Evolutionary conservation across 2,329 filamentous ascomycete species (phyloP).

Genomic region (Aspergillus proliferans): DNA sequence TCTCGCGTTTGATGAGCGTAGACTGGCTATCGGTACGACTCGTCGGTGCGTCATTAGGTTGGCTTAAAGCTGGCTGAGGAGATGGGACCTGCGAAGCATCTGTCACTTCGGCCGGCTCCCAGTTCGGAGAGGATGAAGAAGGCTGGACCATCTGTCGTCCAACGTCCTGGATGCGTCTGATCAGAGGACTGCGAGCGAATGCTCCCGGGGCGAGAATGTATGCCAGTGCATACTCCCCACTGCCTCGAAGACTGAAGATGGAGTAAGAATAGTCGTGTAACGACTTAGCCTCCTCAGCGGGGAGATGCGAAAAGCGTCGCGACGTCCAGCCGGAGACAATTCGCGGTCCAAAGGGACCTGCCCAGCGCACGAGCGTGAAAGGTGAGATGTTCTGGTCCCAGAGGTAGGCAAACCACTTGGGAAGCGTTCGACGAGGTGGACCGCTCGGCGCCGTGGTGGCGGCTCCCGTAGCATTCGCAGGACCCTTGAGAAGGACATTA

Average conservation of each 20-base stretch:
- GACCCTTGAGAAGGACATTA: slow-evolving; percentile 45
- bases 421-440: slow-evolving; percentile 58
- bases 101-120: slow-evolving; percentile 6
- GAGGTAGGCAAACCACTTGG: slow-evolving; percentile 83
- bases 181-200: slow-evolving; percentile 79
- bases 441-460: slow-evolving; percentile 21
- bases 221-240: slow-evolving; percentile 85
- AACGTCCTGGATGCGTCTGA: slow-evolving; percentile 78
- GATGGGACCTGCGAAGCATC: slow-evolving; percentile 9
- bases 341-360: slow-evolving; percentile 82
- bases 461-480: slow-evolving; percentile 30
- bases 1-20: slow-evolving; percentile 41
- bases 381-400: slow-evolving; percentile 98
- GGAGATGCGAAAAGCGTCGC: slow-evolving; percentile 84
- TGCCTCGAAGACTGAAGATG: slow-evolving; percentile 85
- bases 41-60: neutral
- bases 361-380: slow-evolving; percentile 81
- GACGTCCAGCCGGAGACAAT: slow-evolving; percentile 94
- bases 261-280: slow-evolving; percentile 93
- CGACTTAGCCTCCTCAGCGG: slow-evolving; percentile 68
- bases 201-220: slow-evolving; percentile 92
- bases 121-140: slow-evolving; percentile 10
- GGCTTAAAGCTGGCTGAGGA: slow-evolving; percentile 8
- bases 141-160: slow-evolving; percentile 60
- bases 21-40: slow-evolving; percentile 16